phyloP scores from a whole-genome alignment of 208 protist genomes.

The Leishmania tarentolae region DNA sequence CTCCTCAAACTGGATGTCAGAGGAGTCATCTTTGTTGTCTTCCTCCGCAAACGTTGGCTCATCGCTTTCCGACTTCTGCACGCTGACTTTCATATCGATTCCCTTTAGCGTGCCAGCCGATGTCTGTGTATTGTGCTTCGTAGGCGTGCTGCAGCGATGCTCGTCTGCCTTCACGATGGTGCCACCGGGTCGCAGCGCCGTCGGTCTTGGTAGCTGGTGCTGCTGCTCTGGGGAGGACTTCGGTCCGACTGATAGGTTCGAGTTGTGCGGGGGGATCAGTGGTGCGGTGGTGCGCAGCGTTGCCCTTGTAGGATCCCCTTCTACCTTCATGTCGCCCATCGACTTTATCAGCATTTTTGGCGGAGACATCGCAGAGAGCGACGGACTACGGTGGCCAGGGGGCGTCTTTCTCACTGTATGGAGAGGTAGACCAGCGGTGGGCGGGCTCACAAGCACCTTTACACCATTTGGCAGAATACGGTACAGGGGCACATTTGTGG shows the following conservation, averaged over 20 bases:
- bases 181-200: constrained; percentile 1
- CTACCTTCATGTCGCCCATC: constrained; percentile 3
- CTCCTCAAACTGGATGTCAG: constrained; percentile 40
- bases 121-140: background rate
- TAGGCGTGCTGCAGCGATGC: background rate
- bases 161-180: constrained; percentile 3
- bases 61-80: constrained; percentile 7
- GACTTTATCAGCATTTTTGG: constrained; percentile 35
- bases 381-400: constrained; percentile 11
- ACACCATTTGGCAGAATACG: constrained; percentile 45
- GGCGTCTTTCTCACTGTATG: constrained; percentile 13
- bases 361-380: constrained; percentile 24
- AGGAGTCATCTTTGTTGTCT: background rate
- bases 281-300: constrained; percentile 18
- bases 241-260: constrained; percentile 21
- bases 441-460: constrained; percentile 58
- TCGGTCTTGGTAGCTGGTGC: constrained; percentile 9
- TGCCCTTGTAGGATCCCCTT: background rate
- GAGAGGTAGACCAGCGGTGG: constrained; percentile 36
- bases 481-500: constrained; percentile 27
- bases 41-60: constrained; percentile 21
- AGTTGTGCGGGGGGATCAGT: constrained; percentile 24
- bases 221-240: constrained; percentile 9
- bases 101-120: constrained; percentile 18
- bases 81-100: background rate